Evolutionary conservation across 805 yeast genomes (phyloP).

Genomic region (Suhomyces vadensis): DNA sequence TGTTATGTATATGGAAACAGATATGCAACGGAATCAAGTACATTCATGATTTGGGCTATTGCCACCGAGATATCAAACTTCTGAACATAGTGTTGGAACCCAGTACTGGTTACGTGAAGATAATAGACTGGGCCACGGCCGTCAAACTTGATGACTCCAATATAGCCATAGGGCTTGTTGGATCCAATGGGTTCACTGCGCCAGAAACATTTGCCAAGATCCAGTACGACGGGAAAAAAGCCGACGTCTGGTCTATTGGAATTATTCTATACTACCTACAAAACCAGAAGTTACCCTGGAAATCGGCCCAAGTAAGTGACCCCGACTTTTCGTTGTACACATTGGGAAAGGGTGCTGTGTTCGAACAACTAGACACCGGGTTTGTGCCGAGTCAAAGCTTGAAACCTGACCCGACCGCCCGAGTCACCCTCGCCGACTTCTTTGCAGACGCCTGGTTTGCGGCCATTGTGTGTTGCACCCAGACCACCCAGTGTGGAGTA

Average conservation of each 20-base stretch:
- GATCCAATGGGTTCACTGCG: constrained; percentile 46
- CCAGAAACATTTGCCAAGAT: constrained; percentile 46
- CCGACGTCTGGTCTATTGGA: constrained; percentile 55
- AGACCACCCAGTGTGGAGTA: background rate
- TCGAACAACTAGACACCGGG: background rate
- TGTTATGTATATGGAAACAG: constrained; percentile 39
- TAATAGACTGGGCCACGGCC: constrained; percentile 47
- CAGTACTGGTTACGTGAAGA: constrained; percentile 31
- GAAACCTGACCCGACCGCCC: constrained; percentile 7
- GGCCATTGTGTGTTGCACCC: constrained; percentile 3
- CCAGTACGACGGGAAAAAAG: constrained; percentile 40
- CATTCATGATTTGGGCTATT: constrained; percentile 38
- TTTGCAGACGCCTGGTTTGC: constrained; percentile 13
- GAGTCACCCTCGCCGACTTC: constrained; percentile 11
- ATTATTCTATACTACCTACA: constrained; percentile 38
- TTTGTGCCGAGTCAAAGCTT: constrained; percentile 10
- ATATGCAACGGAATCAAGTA: constrained; percentile 36
- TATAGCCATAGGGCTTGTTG: constrained; percentile 47
- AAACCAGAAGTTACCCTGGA: constrained; percentile 48
- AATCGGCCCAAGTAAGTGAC: constrained; percentile 29
- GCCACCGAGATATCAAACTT: constrained; percentile 54
- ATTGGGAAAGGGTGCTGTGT: too few species aligned
- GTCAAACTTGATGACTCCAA: constrained; percentile 10
- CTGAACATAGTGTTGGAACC: constrained; percentile 43
- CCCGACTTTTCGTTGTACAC: background rate